A percentile compares a stretch with the other conserved stretches of the same genome.
phyloP scores from a whole-genome alignment of 2,329 filamentous ascomycete genomes.

The Macrophomina phaseolina region DNA sequence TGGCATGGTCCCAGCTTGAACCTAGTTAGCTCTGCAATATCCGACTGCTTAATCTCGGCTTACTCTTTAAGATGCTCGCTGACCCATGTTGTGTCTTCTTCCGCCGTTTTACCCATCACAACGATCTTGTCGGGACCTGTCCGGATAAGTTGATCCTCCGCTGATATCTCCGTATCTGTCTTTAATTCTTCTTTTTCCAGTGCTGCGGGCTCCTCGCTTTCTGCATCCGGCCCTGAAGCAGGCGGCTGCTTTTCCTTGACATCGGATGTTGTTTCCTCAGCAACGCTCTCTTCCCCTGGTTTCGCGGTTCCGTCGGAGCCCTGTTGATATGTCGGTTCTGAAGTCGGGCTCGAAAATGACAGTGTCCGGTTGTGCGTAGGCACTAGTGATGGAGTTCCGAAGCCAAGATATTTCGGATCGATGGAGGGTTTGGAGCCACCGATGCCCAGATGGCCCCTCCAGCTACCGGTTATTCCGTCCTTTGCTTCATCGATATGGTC shows the following conservation, averaged over 20 bases:
- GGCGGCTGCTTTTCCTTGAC: neutral
- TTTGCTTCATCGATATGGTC: constrained; percentile 10
- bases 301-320: neutral
- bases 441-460: neutral
- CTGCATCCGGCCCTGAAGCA: neutral
- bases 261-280: neutral
- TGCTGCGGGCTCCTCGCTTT: neutral
- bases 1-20: constrained; percentile 25
- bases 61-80: constrained; percentile 26
- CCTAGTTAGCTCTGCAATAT: neutral
- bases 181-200: neutral
- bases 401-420: constrained; percentile 21
- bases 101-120: constrained; percentile 20
- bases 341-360: neutral
- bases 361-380: neutral
- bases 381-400: constrained; percentile 8
- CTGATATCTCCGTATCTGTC: neutral
- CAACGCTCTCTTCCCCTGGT: neutral
- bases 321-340: neutral
- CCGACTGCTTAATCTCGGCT: neutral
- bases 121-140: constrained; percentile 20
- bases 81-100: constrained; percentile 33
- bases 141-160: neutral
- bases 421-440: neutral
- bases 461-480: neutral